Conservation (phyloP, 495 filamentous ascomycete species). For the Neurospora sp. region DNA sequence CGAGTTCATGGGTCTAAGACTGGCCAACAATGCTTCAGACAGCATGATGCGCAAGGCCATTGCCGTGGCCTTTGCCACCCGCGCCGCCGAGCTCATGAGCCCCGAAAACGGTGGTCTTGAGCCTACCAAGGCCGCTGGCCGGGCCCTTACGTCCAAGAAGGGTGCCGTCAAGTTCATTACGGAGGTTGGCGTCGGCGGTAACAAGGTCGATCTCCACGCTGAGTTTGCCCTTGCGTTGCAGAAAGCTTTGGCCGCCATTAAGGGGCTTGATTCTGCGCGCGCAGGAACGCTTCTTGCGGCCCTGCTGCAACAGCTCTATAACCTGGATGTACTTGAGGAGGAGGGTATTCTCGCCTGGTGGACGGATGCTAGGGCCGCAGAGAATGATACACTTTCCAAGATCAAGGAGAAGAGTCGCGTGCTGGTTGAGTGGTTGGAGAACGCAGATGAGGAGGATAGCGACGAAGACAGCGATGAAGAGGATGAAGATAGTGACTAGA, state of each 20-base stretch:
- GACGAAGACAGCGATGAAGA: slow-evolving; percentile 61
- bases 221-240: slow-evolving; percentile 78
- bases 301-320: slow-evolving; percentile 70
- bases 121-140: slow-evolving; percentile 54
- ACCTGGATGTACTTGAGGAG: slow-evolving; percentile 77
- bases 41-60: slow-evolving; percentile 78
- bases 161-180: slow-evolving; percentile 41
- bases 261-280: slow-evolving; percentile 36
- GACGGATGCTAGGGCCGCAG: slow-evolving; percentile 55
- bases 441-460: slow-evolving; percentile 70
- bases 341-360: slow-evolving; percentile 87
- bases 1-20: slow-evolving; percentile 80
- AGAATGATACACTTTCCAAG: slow-evolving; percentile 52
- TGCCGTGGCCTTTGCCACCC: slow-evolving; percentile 72
- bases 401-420: slow-evolving; percentile 63
- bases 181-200: slow-evolving; percentile 40
- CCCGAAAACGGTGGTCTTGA: slow-evolving; percentile 39
- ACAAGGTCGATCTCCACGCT: slow-evolving; percentile 51
- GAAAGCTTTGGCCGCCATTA: slow-evolving; percentile 55
- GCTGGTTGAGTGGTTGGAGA: slow-evolving; percentile 78
- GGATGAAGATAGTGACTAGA: slow-evolving; percentile 20
- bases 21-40: slow-evolving; percentile 82
- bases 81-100: slow-evolving; percentile 62
- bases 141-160: slow-evolving; percentile 37
- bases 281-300: slow-evolving; percentile 60